Conservation (phyloP, 2,329 filamentous ascomycete genomes). For the Penicillium sp. region DNA sequence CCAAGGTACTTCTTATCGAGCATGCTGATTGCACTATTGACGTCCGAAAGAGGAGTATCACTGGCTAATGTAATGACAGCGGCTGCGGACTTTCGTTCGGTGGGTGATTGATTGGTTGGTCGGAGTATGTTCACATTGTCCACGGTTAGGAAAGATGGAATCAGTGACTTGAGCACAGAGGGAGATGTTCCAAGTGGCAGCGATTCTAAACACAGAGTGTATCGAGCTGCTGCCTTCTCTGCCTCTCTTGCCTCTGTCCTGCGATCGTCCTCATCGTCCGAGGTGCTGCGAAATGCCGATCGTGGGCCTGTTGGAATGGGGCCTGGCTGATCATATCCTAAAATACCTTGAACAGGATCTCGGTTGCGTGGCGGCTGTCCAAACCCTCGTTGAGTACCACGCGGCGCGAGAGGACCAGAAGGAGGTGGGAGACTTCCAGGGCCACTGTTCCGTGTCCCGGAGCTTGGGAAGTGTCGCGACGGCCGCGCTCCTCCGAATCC, state of each 20-base stretch:
- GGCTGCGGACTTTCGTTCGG: slow-evolving; percentile 71
- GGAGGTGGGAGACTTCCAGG: slow-evolving; percentile 53
- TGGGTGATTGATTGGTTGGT: slow-evolving; percentile 50
- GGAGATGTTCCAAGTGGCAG: slow-evolving; percentile 58
- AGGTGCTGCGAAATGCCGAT: slow-evolving; percentile 45
- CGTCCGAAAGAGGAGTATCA: slow-evolving; percentile 79
- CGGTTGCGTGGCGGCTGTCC: slow-evolving; percentile 44
- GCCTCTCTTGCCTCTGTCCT: slow-evolving; percentile 46
- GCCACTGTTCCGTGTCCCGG: slow-evolving; percentile 53
- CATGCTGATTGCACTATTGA: slow-evolving; percentile 76
- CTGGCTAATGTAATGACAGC: slow-evolving; percentile 81
- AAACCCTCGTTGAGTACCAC: slow-evolving; percentile 53
- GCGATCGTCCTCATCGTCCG: slow-evolving; percentile 51
- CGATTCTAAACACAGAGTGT: slow-evolving; percentile 58
- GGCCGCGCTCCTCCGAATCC: slow-evolving; percentile 46
- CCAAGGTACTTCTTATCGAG: slow-evolving; percentile 85
- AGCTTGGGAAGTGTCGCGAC: slow-evolving; percentile 65
- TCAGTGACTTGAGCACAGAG: slow-evolving; percentile 53
- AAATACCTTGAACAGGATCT: slow-evolving; percentile 42
- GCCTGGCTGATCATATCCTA: slow-evolving; percentile 46
- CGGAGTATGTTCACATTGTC: slow-evolving; percentile 75
- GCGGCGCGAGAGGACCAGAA: slow-evolving; percentile 41
- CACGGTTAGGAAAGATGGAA: slow-evolving; percentile 62
- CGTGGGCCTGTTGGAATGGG: slow-evolving; percentile 37
- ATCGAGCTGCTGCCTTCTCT: slow-evolving; percentile 56